Conservation (phyloP, 1,284 basidiomycete genomes). For the Lignosus rhinocerotis region DNA sequence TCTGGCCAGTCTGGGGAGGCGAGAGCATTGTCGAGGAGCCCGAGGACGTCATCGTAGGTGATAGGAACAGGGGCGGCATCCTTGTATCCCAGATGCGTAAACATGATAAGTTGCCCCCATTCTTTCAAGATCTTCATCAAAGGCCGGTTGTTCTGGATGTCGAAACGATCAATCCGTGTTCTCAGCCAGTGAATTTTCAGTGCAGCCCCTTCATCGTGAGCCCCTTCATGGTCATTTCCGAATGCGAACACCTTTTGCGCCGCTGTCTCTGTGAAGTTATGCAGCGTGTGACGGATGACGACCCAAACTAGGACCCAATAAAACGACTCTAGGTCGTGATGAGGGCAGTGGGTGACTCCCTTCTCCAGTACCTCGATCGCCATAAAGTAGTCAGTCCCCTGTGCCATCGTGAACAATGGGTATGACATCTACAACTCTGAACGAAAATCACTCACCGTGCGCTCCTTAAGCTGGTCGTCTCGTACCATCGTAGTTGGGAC, state of each 20-base stretch:
- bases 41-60: conserved; percentile 1
- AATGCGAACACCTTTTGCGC: background rate
- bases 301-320: conserved; percentile 18
- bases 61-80: too few species aligned
- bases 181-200: background rate
- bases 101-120: too few species aligned
- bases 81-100: too few species aligned
- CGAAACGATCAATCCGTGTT: too few species aligned
- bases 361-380: background rate
- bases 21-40: conserved; percentile 5
- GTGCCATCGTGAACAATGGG: background rate
- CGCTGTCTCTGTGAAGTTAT: background rate
- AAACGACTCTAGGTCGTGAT: conserved; percentile 19
- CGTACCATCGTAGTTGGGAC: background rate
- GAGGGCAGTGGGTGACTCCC: background rate
- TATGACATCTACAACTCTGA: background rate
- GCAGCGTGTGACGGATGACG: conserved; percentile 8
- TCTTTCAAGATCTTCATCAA: too few species aligned
- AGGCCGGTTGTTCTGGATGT: too few species aligned
- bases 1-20: conserved; percentile 6
- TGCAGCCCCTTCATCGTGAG: background rate
- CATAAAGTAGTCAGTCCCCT: conserved; percentile 21
- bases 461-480: conserved; percentile 2
- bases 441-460: conserved; percentile 1
- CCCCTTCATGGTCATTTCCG: background rate